These are phyloP conservation scores for Globisporangium cystogenes DNA, from an alignment of 352 stramenopile species.

Conservation along the genomic window DNA sequence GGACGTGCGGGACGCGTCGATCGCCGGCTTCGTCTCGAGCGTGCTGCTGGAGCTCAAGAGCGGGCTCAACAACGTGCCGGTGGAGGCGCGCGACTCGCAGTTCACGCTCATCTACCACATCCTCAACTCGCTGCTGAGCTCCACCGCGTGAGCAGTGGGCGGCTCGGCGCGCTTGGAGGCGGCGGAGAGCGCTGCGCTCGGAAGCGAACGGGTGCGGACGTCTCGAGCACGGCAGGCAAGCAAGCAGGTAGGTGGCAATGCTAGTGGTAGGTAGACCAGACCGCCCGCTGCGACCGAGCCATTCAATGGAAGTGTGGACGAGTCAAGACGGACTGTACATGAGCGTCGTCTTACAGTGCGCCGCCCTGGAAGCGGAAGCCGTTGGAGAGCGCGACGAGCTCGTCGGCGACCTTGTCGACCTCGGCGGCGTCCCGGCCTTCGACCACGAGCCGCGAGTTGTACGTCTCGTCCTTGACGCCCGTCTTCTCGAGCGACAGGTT, in stretches of 20 bases:
- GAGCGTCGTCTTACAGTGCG: neutral
- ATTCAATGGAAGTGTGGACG: neutral
- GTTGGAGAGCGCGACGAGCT: conserved; percentile 26
- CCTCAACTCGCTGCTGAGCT: conserved; percentile 83
- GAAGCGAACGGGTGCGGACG: neutral
- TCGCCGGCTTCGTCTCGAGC: conserved; percentile 68
- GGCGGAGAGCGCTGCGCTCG: neutral
- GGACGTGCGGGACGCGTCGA: conserved; percentile 64
- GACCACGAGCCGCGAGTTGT: conserved; percentile 64
- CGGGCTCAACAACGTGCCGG: conserved; percentile 52
- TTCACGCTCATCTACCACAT: conserved; percentile 82
- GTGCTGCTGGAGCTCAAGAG: conserved; percentile 74
- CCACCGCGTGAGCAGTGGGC: conserved; percentile 8
- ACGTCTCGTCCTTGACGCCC: conserved; percentile 44
- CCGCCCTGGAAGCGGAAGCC: conserved; percentile 15
- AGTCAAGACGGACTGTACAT: neutral
- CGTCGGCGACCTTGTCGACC: conserved; percentile 43
- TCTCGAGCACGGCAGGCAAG: neutral
- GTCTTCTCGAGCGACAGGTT: conserved; percentile 68
- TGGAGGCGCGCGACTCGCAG: conserved; percentile 65
- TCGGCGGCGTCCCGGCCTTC: conserved; percentile 47
- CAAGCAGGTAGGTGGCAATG: neutral
- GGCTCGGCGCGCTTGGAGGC: neutral
- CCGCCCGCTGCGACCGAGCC: no score
- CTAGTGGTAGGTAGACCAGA: conserved; percentile 2